Base-by-base conservation (phyloP, 441 rosid species). In the Pelargonium fulgidum region DNA sequence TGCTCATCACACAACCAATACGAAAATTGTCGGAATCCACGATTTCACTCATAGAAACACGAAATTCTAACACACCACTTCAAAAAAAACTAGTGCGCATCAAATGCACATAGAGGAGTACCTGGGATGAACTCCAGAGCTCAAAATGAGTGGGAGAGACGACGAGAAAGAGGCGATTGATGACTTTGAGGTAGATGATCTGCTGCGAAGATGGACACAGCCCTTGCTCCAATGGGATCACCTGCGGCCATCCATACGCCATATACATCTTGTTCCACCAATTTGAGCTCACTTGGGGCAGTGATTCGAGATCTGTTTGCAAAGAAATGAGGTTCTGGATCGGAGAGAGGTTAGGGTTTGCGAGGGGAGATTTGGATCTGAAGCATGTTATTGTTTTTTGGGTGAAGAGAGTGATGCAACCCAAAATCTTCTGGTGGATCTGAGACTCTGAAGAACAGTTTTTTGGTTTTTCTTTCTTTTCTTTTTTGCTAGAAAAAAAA, bases 241-340 rank as follows among this genome's bases (percentile, higher is more conserved):
- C 96, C 84, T 94, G 99, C 64, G 98, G 99, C 95, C 93, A 94
- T 72, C 99, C 99, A 59, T 92, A 94, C 20, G 96, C 90, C 98
- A 89, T 90, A 77, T 92, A 94, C 97, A 92, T 86, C 69, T 77
- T 81, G 59, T 62, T 72, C 39, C 24, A 7, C 24, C 22, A 56
- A 56, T 56, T 17, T 20, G 26, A 56, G 24, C 62, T 16, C 10
- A 16, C 61, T 17, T 14, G 20, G 20, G 24, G 41, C 41, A 36
- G 41, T 6, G 41, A 56, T 17, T 17, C 2, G 24, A 17, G 62
- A 56, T 56, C 26, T 16, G 9, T 4, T 9, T 0, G 41, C 41
- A 36, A 36, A 0, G 8, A 54, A 54, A 54, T 54, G 61, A 54
- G 61, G 11, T 6, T 54, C 16, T 56, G 62, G 62, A 56, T 56